A percentile compares a stretch with the other conserved stretches of the same genome.
phyloP scores from a whole-genome alignment of 768 basidiomycete genomes.

The Mycena floridula region DNA sequence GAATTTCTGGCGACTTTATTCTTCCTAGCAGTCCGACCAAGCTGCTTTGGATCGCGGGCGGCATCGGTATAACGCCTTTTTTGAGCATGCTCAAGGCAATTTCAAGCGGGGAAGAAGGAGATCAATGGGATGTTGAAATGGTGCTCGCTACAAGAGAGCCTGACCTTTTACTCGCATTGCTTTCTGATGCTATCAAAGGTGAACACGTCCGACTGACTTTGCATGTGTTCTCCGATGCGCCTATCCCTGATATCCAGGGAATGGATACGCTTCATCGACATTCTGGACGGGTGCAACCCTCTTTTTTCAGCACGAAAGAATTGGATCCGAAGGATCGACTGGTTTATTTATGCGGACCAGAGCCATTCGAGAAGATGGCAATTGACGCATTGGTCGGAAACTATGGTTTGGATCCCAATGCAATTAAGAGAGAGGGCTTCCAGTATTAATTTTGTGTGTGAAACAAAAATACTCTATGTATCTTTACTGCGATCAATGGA shows the following conservation, averaged over 20 bases:
- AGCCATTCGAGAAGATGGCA: constrained; percentile 34
- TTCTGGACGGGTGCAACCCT: constrained; percentile 16
- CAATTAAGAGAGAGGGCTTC: constrained; percentile 35
- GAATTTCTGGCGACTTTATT: constrained; percentile 48
- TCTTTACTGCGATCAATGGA: too few species aligned
- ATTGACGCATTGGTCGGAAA: constrained; percentile 24
- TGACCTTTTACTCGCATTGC: constrained; percentile 38
- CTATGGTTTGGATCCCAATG: constrained; percentile 26
- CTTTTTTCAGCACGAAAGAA: constrained; percentile 12
- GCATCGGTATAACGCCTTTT: constrained; percentile 62
- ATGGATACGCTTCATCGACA: constrained; percentile 7
- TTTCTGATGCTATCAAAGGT: constrained; percentile 22
- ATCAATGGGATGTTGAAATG: constrained; percentile 35
- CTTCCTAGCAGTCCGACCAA: constrained; percentile 21
- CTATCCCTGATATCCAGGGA: constrained; percentile 9
- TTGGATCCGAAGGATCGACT: constrained; percentile 17
- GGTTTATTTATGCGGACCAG: constrained; percentile 48
- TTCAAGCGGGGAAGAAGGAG: constrained; percentile 3
- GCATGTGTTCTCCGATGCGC: constrained; percentile 32
- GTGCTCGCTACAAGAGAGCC: constrained; percentile 50
- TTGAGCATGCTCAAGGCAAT: constrained; percentile 40
- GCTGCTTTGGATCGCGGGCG: constrained; percentile 56
- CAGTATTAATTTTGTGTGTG: constrained; percentile 29
- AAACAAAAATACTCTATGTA: too few species aligned
- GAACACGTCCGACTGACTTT: constrained; percentile 21